phyloP scores from a whole-genome alignment of 306 rosid species.

The Gastrolobium bilobum region DNA sequence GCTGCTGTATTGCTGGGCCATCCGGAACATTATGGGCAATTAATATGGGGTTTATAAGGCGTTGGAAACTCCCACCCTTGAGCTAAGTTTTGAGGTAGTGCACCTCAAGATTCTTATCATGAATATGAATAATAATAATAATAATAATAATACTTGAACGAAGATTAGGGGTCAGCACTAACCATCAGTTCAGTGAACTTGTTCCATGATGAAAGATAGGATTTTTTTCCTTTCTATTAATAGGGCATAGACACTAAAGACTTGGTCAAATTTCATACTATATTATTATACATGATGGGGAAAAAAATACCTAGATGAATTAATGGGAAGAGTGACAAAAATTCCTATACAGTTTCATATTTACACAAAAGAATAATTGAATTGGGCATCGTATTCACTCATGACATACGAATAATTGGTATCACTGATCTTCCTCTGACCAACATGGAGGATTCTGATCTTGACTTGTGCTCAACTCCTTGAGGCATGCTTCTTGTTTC shows the following conservation, averaged over 20 bases:
- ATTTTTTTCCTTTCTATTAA: constrained; percentile 36
- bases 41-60: too few relatives aligned
- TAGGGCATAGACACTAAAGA: constrained; percentile 47
- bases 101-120: too few relatives aligned
- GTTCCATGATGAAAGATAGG: neutral
- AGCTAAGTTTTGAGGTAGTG: too few relatives aligned
- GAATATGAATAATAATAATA: too few relatives aligned
- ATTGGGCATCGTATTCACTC: constrained; percentile 40
- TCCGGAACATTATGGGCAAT: too few relatives aligned
- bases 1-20: too few relatives aligned
- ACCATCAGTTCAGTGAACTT: neutral
- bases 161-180: neutral
- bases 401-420: constrained; percentile 31
- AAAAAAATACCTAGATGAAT: constrained; percentile 46
- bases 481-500: neutral
- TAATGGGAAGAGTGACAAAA: constrained; percentile 49
- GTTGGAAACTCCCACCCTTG: too few relatives aligned
- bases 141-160: neutral
- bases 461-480: constrained; percentile 17
- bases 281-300: constrained; percentile 46
- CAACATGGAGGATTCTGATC: constrained; percentile 22
- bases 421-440: constrained; percentile 47
- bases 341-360: constrained; percentile 54
- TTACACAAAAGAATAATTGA: constrained; percentile 60
- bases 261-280: constrained; percentile 37